These are phyloP conservation scores for Podospora fimiseda DNA, from an alignment of 495 filamentous ascomycete species.

Conservation along the genomic window DNA sequence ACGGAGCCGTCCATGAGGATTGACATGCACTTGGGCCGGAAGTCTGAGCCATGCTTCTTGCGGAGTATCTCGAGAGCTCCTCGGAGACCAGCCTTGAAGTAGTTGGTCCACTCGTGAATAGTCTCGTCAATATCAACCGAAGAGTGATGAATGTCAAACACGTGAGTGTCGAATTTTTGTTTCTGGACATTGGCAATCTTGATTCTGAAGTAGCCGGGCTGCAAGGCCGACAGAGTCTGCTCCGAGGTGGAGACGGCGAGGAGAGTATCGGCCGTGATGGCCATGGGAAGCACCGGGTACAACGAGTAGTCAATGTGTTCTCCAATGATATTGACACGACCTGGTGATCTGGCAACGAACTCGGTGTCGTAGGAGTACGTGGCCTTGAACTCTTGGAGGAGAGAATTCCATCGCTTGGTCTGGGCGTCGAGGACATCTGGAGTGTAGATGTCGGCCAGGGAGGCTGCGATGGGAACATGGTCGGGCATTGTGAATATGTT, in stretches of 20 bases:
- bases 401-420: conserved; percentile 59
- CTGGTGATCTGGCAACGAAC: conserved; percentile 85
- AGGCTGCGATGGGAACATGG: conserved; percentile 51
- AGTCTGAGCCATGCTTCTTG: conserved; percentile 53
- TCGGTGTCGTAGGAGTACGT: conserved; percentile 64
- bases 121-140: conserved; percentile 75
- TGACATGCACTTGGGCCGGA: conserved; percentile 72
- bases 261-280: conserved; percentile 82
- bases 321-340: conserved; percentile 95
- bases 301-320: conserved; percentile 99
- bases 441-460: conserved; percentile 64
- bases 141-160: conserved; percentile 64
- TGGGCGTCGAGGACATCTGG: conserved; percentile 52
- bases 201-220: conserved; percentile 37
- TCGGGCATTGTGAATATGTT: conserved; percentile 46
- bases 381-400: conserved; percentile 65
- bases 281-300: conserved; percentile 93
- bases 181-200: conserved; percentile 71
- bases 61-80: conserved; percentile 75
- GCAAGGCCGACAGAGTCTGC: conserved; percentile 28
- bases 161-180: conserved; percentile 65
- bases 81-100: conserved; percentile 87
- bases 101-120: conserved; percentile 92
- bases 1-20: conserved; percentile 88
- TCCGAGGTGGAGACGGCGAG: conserved; percentile 73